Conservation (phyloP, 2,329 filamentous ascomycete genomes). For the Botrytis tulipae region DNA sequence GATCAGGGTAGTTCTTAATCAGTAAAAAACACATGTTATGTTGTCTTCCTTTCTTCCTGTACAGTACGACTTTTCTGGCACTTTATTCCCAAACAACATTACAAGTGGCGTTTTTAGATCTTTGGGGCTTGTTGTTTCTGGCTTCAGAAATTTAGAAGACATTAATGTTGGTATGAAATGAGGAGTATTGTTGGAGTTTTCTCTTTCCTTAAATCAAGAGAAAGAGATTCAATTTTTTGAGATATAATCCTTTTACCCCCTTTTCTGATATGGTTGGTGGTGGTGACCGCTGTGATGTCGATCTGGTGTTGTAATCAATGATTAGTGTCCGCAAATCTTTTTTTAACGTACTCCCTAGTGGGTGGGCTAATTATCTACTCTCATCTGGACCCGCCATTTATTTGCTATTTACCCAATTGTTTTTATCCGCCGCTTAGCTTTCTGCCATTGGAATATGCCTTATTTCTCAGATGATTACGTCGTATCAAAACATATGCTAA, state of each 20-base stretch:
- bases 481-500: conserved; percentile 28
- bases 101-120: conserved; percentile 23
- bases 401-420: conserved; percentile 13
- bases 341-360: conserved; percentile 24
- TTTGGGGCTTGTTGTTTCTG: conserved; percentile 21
- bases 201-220: conserved; percentile 15
- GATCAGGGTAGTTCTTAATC: conserved; percentile 53
- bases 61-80: conserved; percentile 17
- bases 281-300: conserved; percentile 19
- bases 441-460: not conserved
- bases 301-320: conserved; percentile 18
- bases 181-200: conserved; percentile 18
- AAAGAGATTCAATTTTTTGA: conserved; percentile 21
- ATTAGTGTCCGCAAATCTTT: conserved; percentile 20
- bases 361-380: conserved; percentile 8
- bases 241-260: not conserved
- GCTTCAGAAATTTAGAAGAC: conserved; percentile 19
- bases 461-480: not conserved
- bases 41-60: conserved; percentile 18
- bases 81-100: conserved; percentile 20
- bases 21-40: conserved; percentile 19
- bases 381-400: conserved; percentile 16
- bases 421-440: conserved; percentile 15
- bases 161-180: conserved; percentile 20
- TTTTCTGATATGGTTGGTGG: conserved; percentile 10